These are phyloP conservation scores for Beauveria scarabaeidicola DNA, from an alignment of 2,329 filamentous ascomycete genomes.

Conservation along the genomic window DNA sequence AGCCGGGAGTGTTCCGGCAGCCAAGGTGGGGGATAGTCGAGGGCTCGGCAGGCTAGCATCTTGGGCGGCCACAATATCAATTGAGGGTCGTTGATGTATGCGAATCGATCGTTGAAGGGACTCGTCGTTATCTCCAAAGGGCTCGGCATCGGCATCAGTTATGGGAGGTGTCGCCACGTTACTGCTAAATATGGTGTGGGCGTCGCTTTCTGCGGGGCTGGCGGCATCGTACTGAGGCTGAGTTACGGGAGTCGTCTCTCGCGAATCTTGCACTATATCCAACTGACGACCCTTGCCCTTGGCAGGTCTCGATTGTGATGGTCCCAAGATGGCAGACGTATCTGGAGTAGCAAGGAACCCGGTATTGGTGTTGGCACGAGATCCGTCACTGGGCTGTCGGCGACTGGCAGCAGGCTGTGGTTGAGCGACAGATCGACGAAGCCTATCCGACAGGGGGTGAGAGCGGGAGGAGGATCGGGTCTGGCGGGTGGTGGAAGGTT, in stretches of 20 bases:
- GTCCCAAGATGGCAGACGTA: slow-evolving; percentile 36
- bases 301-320: slow-evolving; percentile 25
- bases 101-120: slow-evolving; percentile 38
- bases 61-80: slow-evolving; percentile 66
- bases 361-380: background rate
- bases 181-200: slow-evolving; percentile 52
- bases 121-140: slow-evolving; percentile 44
- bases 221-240: slow-evolving; percentile 36
- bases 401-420: background rate
- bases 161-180: slow-evolving; percentile 68
- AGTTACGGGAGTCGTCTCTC: slow-evolving; percentile 33
- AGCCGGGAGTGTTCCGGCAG: slow-evolving; percentile 50
- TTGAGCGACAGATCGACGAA: slow-evolving; percentile 24
- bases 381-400: slow-evolving; percentile 10
- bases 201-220: slow-evolving; percentile 46
- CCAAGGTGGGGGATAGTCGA: slow-evolving; percentile 83
- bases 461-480: slow-evolving; percentile 22
- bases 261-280: slow-evolving; percentile 35
- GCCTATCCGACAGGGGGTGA: slow-evolving; percentile 26
- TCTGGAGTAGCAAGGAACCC: slow-evolving; percentile 50
- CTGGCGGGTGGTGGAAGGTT: slow-evolving; percentile 17
- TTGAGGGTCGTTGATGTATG: slow-evolving; percentile 41
- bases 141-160: slow-evolving; percentile 61
- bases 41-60: slow-evolving; percentile 93
- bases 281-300: slow-evolving; percentile 33